A percentile compares a stretch with the other conserved stretches of the same genome.
Conservation (phyloP, 352 stramenopile genomes). For the Globisporangium orthogonon region DNA sequence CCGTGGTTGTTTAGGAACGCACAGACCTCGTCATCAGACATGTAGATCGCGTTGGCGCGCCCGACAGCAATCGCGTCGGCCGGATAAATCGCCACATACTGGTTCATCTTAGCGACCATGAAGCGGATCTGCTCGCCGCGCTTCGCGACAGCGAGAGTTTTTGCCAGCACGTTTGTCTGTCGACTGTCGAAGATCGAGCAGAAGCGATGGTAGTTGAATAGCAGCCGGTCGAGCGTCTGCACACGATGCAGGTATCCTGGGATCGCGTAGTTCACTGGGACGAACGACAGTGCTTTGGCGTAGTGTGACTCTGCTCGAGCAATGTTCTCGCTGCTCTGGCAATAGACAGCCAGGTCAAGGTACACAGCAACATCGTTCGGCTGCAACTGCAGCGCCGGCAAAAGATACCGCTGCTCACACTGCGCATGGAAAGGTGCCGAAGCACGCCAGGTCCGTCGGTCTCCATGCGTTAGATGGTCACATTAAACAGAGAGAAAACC, state of each 20-base stretch:
- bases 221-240: constrained; percentile 44
- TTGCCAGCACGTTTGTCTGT: constrained; percentile 42
- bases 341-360: constrained; percentile 54
- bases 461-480: too few species aligned
- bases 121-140: constrained; percentile 41
- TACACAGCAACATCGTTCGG: constrained; percentile 40
- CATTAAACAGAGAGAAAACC: too few species aligned
- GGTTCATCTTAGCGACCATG: constrained; percentile 52
- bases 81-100: constrained; percentile 37
- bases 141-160: constrained; percentile 40
- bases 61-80: constrained; percentile 20
- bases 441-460: background rate
- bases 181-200: constrained; percentile 57
- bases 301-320: constrained; percentile 51
- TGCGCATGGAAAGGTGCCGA: constrained; percentile 11
- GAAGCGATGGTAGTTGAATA: constrained; percentile 73
- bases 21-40: constrained; percentile 47
- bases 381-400: constrained; percentile 44
- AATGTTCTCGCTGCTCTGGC: constrained; percentile 34
- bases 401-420: constrained; percentile 40
- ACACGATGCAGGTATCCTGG: constrained; percentile 56
- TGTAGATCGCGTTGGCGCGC: constrained; percentile 49
- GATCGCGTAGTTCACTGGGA: constrained; percentile 36
- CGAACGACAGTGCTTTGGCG: constrained; percentile 28
- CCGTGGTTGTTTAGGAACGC: constrained; percentile 14